Conservation (phyloP, 2,329 filamentous ascomycete genomes). For the Calonectria henricotiae region DNA sequence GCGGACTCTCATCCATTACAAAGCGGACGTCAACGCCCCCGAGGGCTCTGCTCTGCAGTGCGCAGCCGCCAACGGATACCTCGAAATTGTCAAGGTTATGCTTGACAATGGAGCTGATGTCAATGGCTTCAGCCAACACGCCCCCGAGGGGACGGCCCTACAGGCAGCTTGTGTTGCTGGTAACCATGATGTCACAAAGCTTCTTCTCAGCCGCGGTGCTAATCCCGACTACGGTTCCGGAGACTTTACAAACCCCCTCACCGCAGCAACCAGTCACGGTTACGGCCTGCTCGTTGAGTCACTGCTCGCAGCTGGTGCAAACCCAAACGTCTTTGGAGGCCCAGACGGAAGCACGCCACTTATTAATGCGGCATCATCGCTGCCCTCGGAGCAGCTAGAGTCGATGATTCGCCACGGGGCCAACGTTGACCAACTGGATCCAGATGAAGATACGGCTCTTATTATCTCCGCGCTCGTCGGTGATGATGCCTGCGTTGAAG, state of each 20-base stretch:
- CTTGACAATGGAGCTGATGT: constrained; percentile 21
- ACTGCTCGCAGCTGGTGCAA: constrained; percentile 12
- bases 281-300: constrained; percentile 25
- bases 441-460: constrained; percentile 32
- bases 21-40: constrained; percentile 24
- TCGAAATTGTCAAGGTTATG: constrained; percentile 24
- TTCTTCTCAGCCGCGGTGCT: constrained; percentile 19
- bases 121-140: constrained; percentile 23
- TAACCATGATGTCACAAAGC: constrained; percentile 6
- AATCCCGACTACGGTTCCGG: constrained; percentile 28
- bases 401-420: constrained; percentile 22
- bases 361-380: constrained; percentile 22
- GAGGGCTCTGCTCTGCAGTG: constrained; percentile 32
- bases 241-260: constrained; percentile 24
- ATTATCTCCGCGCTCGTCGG: constrained; percentile 24
- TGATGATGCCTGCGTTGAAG: constrained; percentile 21
- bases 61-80: constrained; percentile 29
- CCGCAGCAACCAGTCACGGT: constrained; percentile 22
- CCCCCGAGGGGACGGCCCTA: constrained; percentile 8
- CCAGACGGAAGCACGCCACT: constrained; percentile 27
- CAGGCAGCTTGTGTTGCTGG: constrained; percentile 32
- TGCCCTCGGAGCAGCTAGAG: constrained; percentile 6
- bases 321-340: constrained; percentile 32
- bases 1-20: constrained; percentile 16
- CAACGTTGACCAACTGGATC: constrained; percentile 23